These are phyloP conservation scores for Laburnicola sp. DNA, from an alignment of 2,329 filamentous ascomycete species.

Conservation along the genomic window DNA sequence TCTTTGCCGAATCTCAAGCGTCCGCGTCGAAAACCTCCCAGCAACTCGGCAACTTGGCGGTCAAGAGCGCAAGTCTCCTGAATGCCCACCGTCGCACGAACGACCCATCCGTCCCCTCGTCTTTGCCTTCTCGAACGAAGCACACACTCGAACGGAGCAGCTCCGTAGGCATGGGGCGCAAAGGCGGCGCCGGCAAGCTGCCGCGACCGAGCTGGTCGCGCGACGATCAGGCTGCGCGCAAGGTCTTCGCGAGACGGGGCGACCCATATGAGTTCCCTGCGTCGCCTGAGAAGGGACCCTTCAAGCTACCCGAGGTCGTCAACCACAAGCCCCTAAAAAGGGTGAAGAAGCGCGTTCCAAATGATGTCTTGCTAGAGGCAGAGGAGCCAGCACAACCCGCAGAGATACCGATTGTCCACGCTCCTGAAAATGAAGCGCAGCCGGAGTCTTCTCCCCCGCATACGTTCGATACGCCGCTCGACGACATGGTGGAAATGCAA, in stretches of 20 bases:
- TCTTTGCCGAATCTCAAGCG: constrained; percentile 23
- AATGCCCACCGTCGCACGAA: constrained; percentile 22
- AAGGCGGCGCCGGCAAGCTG: constrained; percentile 21
- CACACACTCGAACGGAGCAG: constrained; percentile 2
- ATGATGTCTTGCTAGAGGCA: not conserved
- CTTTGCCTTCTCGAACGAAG: not conserved
- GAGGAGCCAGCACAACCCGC: not conserved
- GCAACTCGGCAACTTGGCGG: constrained; percentile 14
- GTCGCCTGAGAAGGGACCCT: constrained; percentile 24
- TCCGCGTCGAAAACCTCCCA: constrained; percentile 9
- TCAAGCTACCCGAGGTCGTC: constrained; percentile 12
- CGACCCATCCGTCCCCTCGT: not conserved
- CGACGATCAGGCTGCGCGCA: constrained; percentile 6
- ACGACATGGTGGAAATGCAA: not conserved
- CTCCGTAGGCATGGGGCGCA: constrained; percentile 6
- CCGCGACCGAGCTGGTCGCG: constrained; percentile 18
- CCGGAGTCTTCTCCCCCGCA: not conserved
- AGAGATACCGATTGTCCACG: not conserved
- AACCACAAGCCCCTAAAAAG: constrained; percentile 17
- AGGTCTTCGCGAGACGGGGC: constrained; percentile 14
- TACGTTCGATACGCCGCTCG: too few species aligned
- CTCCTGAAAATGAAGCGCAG: not conserved
- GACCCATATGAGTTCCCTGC: constrained; percentile 24
- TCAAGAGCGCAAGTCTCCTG: constrained; percentile 29
- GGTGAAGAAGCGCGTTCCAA: constrained; percentile 11